phyloP scores from a whole-genome alignment of 768 basidiomycete species.

The Amanita polypyramis region DNA sequence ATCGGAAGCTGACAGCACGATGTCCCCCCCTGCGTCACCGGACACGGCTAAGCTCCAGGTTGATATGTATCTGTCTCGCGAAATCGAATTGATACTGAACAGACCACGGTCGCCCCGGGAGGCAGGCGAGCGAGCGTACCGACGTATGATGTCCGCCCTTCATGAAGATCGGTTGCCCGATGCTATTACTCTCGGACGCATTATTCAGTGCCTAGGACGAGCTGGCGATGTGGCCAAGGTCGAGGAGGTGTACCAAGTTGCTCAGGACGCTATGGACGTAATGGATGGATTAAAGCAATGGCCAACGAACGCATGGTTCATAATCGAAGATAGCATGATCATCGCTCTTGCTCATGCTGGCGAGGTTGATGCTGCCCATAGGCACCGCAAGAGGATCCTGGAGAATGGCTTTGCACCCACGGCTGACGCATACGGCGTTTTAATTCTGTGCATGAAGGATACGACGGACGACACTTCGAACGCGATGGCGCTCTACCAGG shows the following conservation, averaged over 20 bases:
- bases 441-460: conserved; percentile 81
- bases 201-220: conserved; percentile 67
- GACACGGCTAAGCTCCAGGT: background rate
- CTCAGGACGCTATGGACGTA: conserved; percentile 48
- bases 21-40: background rate
- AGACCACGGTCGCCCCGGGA: conserved; percentile 11
- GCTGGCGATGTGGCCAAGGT: conserved; percentile 48
- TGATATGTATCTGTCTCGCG: background rate
- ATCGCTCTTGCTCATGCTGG: conserved; percentile 77
- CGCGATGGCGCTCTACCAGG: conserved; percentile 75
- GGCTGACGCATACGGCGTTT: conserved; percentile 85
- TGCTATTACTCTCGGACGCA: conserved; percentile 39
- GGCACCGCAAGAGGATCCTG: conserved; percentile 70
- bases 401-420: conserved; percentile 69
- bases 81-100: background rate
- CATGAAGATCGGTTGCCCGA: conserved; percentile 36
- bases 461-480: conserved; percentile 93
- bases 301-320: conserved; percentile 59
- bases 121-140: conserved; percentile 33
- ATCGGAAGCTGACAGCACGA: background rate
- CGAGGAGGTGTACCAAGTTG: conserved; percentile 52
- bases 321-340: conserved; percentile 84
- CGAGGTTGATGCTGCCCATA: conserved; percentile 67
- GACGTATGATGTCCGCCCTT: conserved; percentile 36
- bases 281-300: conserved; percentile 25